Percentiles rank a stretch among this genome's conserved stretches.
These are phyloP conservation scores for Pelargonium exstipulatum DNA, from an alignment of 441 rosid species.

Conservation along the genomic window DNA sequence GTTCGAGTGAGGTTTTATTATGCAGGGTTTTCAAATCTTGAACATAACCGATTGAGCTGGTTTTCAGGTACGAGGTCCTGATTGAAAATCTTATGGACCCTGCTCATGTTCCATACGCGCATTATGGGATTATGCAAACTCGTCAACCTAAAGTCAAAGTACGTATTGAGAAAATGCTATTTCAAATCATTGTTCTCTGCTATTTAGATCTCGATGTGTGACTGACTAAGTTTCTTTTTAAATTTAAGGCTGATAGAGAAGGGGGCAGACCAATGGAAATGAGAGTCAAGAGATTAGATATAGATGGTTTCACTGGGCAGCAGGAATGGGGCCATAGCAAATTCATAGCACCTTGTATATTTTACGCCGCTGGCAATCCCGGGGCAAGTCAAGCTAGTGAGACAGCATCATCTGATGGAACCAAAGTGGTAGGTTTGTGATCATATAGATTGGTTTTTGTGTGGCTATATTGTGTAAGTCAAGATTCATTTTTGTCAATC, in stretches of 20 bases:
- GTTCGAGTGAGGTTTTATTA: too few species aligned
- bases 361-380: conserved; percentile 42
- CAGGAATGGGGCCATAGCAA: conserved; percentile 49
- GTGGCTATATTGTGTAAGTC: too few species aligned
- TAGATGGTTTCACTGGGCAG: conserved; percentile 46
- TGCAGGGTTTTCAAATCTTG: too few species aligned
- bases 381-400: conserved; percentile 34
- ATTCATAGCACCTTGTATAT: conserved; percentile 69
- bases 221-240: conserved; percentile 15
- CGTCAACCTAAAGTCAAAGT: conserved; percentile 37
- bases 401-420: conserved; percentile 31
- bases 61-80: conserved; percentile 75
- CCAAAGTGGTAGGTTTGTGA: conserved; percentile 33
- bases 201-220: conserved; percentile 3
- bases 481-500: not conserved
- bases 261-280: conserved; percentile 75
- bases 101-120: conserved; percentile 93
- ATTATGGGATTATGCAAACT: conserved; percentile 60
- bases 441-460: too few species aligned
- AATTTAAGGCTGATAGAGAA: conserved; percentile 75
- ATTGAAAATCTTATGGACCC: conserved; percentile 93
- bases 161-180: not conserved
- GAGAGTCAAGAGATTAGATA: conserved; percentile 40
- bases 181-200: not conserved
- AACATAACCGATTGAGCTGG: too few species aligned